phyloP scores from a whole-genome alignment of 345 rosid species.

The Acer saccharum region DNA sequence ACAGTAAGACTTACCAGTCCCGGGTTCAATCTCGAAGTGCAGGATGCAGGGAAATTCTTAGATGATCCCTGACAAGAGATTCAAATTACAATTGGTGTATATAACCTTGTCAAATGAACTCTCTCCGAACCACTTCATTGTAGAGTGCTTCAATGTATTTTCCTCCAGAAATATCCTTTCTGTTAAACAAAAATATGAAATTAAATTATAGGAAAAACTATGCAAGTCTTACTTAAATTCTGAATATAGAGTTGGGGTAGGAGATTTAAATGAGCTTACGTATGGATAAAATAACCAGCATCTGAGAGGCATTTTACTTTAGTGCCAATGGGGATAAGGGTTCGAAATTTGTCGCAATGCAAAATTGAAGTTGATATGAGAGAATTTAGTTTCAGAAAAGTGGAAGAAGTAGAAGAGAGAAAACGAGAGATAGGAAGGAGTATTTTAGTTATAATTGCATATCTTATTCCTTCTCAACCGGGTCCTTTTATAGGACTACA shows the following conservation, averaged over 20 bases:
- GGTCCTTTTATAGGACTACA: too few relatives aligned
- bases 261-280: conserved; percentile 51
- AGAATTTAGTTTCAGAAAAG: too few relatives aligned
- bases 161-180: conserved; percentile 80
- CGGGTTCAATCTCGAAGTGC: conserved; percentile 66
- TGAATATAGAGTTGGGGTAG: conserved; percentile 10
- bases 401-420: too few relatives aligned
- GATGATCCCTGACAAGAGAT: conserved; percentile 62
- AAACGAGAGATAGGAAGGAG: too few relatives aligned
- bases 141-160: conserved; percentile 58
- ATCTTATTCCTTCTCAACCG: too few relatives aligned
- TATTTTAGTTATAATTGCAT: too few relatives aligned
- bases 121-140: too few relatives aligned
- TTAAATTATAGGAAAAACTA: conserved; percentile 17
- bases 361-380: too few relatives aligned
- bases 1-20: conserved; percentile 42
- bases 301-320: conserved; percentile 92
- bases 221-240: background rate
- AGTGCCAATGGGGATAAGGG: conserved; percentile 61
- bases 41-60: conserved; percentile 72
- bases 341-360: conserved; percentile 85
- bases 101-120: too few relatives aligned
- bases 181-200: conserved; percentile 31
- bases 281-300: conserved; percentile 90
- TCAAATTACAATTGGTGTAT: too few relatives aligned